Evolutionary conservation across 1,284 basidiomycete species (phyloP).

Genomic region (Malassezia slooffiae): DNA sequence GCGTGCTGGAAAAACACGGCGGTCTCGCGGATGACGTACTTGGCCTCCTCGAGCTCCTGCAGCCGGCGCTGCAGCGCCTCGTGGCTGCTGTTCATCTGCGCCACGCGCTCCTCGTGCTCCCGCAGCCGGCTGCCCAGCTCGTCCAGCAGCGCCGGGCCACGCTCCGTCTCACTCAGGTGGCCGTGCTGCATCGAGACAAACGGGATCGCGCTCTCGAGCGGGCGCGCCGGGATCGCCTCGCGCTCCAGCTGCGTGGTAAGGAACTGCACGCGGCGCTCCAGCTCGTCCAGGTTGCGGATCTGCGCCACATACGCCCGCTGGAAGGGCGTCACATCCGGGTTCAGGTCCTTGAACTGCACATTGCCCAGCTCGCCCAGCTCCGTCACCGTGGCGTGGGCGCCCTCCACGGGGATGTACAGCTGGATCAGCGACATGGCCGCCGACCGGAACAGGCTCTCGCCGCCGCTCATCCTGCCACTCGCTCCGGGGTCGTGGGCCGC

Average conservation of each 20-base stretch:
- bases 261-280: constrained; percentile 85
- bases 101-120: constrained; percentile 75
- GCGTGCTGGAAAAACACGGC: constrained; percentile 93
- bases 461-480: constrained; percentile 18
- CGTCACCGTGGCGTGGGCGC: constrained; percentile 87
- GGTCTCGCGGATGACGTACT: constrained; percentile 82
- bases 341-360: constrained; percentile 96
- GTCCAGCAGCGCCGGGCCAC: constrained; percentile 75
- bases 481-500: background rate
- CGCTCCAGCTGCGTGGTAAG: constrained; percentile 75
- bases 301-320: constrained; percentile 96
- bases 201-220: constrained; percentile 45
- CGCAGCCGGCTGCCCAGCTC: constrained; percentile 77
- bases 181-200: constrained; percentile 28
- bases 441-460: constrained; percentile 43
- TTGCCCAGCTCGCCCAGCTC: constrained; percentile 90
- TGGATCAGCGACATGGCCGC: constrained; percentile 82
- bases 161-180: constrained; percentile 56
- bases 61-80: constrained; percentile 75
- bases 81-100: constrained; percentile 88
- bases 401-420: constrained; percentile 93
- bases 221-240: constrained; percentile 63
- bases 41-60: constrained; percentile 78
- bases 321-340: constrained; percentile 88
- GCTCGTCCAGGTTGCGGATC: constrained; percentile 87